A percentile compares a stretch with the other conserved stretches of the same genome.
Evolutionary conservation across 208 protist genomes (phyloP).

Genomic region (Wallacemonas sp.): DNA sequence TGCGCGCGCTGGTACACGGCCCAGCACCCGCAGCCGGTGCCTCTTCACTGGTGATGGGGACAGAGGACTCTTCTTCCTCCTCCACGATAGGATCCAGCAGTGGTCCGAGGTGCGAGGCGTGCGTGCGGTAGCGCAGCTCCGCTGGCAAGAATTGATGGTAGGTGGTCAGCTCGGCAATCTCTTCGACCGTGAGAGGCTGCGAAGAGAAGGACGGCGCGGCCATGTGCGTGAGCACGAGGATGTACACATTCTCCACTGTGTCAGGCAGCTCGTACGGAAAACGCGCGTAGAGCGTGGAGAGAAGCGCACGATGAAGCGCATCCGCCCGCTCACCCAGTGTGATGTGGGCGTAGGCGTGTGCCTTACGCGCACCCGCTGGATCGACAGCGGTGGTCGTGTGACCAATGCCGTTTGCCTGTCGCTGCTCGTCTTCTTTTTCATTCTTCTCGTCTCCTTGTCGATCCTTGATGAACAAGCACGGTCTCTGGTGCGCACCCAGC

Average conservation of each 20-base stretch:
- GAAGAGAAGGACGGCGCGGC: constrained; percentile 25
- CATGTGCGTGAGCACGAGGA: constrained; percentile 63
- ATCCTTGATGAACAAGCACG: neutral
- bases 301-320: constrained; percentile 55
- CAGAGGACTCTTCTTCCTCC: neutral
- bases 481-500: constrained; percentile 1
- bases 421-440: neutral
- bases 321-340: constrained; percentile 45
- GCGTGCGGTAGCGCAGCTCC: constrained; percentile 50
- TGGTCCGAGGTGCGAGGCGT: constrained; percentile 55
- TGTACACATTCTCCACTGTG: constrained; percentile 62
- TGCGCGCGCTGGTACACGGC: too few relatives aligned
- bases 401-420: neutral
- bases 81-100: constrained; percentile 23
- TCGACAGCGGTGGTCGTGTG: neutral
- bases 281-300: constrained; percentile 39
- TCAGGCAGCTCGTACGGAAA: constrained; percentile 65
- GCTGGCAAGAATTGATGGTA: constrained; percentile 36
- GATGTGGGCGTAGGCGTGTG: constrained; percentile 13
- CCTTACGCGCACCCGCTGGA: neutral
- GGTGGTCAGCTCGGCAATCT: constrained; percentile 27
- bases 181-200: constrained; percentile 30
- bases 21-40: too few relatives aligned
- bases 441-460: neutral
- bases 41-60: neutral